Evolutionary conservation across 768 basidiomycete species (phyloP).

Genomic region (Stropharia rugosoannulata): DNA sequence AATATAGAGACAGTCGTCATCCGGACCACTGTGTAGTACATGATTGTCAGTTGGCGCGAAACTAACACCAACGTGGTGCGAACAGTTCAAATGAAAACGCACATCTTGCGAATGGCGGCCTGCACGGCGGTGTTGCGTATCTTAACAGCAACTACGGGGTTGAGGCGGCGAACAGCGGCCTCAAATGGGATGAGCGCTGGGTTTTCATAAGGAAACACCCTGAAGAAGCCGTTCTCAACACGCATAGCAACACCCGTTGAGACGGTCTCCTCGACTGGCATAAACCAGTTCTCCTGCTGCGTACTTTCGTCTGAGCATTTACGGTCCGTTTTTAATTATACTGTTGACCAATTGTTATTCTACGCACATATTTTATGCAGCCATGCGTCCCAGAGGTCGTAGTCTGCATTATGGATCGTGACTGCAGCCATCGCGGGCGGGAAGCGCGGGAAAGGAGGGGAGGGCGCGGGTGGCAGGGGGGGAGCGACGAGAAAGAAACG

Average conservation of each 20-base stretch:
- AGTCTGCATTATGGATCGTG: constrained; percentile 60
- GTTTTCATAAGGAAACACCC: constrained; percentile 88
- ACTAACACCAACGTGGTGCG: not conserved
- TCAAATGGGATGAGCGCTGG: constrained; percentile 73
- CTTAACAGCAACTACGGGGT: constrained; percentile 84
- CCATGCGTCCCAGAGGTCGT: constrained; percentile 77
- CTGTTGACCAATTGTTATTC: not conserved
- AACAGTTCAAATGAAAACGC: constrained; percentile 23
- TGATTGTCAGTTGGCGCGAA: not conserved
- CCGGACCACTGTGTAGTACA: constrained; percentile 39
- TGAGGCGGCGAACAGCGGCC: constrained; percentile 70
- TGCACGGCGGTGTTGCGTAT: constrained; percentile 74
- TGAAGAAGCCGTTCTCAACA: constrained; percentile 58
- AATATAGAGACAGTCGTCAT: constrained; percentile 60
- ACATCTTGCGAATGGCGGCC: constrained; percentile 70
- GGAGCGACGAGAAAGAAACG: constrained; percentile 15
- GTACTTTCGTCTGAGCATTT: constrained; percentile 45
- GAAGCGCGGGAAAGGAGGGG: constrained; percentile 9
- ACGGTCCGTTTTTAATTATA: not conserved
- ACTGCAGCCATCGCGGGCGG: constrained; percentile 27
- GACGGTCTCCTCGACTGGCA: constrained; percentile 68
- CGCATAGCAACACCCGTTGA: constrained; percentile 75
- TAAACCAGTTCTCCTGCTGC: constrained; percentile 78
- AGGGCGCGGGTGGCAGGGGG: constrained; percentile 21
- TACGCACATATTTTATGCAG: constrained; percentile 70